phyloP scores from a whole-genome alignment of 73 alveolate species.

The Tetrahymena thermophila region DNA sequence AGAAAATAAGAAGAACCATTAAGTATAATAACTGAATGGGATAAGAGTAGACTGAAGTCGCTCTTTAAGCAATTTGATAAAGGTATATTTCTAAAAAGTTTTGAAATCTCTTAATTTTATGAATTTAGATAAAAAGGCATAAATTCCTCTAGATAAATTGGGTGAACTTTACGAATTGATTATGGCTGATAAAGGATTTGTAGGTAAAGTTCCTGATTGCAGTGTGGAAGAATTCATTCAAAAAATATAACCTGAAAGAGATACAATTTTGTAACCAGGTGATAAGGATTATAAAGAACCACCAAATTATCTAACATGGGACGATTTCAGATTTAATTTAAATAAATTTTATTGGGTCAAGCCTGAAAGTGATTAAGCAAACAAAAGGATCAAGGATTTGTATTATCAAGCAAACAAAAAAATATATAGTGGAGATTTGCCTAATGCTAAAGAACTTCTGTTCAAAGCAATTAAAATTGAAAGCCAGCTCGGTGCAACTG shows the following conservation, averaged over 20 bases:
- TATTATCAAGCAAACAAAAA: conserved; percentile 57
- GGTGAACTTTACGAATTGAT: conserved; percentile 48
- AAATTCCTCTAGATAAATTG: conserved; percentile 70
- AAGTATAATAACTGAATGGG: conserved; percentile 82
- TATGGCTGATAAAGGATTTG: conserved; percentile 53
- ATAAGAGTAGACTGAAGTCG: conserved; percentile 78
- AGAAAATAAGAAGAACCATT: conserved; percentile 59
- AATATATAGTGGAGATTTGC: conserved; percentile 69
- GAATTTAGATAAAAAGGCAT: conserved; percentile 67
- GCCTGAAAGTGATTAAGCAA: conserved; percentile 44
- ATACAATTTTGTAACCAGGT: conserved; percentile 43
- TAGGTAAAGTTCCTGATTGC: conserved; percentile 76
- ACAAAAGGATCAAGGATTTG: conserved; percentile 51
- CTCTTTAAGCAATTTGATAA: conserved; percentile 81
- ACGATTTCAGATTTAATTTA: conserved; percentile 61
- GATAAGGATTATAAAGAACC: conserved; percentile 13
- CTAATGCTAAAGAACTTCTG: conserved; percentile 62
- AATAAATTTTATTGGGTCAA: conserved; percentile 49
- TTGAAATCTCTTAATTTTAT: background rate
- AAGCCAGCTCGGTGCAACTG: conserved; percentile 40
- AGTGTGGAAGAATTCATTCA: conserved; percentile 45
- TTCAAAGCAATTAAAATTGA: conserved; percentile 62
- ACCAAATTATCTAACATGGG: conserved; percentile 48
- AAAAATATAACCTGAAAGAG: conserved; percentile 47
- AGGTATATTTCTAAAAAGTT: conserved; percentile 1